Conservation (phyloP, 2,329 filamentous ascomycete genomes). For the Ceratocystis smalleyi region DNA sequence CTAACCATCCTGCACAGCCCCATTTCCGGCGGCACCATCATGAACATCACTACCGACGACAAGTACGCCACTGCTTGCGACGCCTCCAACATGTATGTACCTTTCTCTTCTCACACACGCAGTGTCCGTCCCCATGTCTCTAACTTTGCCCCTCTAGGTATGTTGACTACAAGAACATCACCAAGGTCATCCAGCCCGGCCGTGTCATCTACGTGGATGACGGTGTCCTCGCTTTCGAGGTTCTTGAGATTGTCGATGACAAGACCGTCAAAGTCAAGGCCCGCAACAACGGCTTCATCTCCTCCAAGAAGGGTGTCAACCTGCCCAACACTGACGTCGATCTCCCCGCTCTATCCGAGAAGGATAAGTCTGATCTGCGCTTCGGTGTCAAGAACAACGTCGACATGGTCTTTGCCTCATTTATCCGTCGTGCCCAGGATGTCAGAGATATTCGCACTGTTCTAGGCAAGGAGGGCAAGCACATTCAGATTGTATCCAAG, state of each 20-base stretch:
- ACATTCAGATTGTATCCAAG: slow-evolving; percentile 99
- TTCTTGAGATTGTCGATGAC: slow-evolving; percentile 72
- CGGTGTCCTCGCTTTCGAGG: slow-evolving; percentile 91
- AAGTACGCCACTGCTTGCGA: slow-evolving; percentile 72
- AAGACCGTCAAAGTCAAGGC: slow-evolving; percentile 75
- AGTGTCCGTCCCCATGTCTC: background rate
- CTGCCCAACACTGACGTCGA: slow-evolving; percentile 97
- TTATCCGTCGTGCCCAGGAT: slow-evolving; percentile 88
- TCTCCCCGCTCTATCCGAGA: slow-evolving; percentile 90
- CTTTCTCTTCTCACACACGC: background rate
- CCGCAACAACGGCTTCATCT: slow-evolving; percentile 97
- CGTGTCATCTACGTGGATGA: slow-evolving; percentile 97
- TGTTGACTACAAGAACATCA: slow-evolving; percentile 99
- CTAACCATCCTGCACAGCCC: slow-evolving; percentile 28
- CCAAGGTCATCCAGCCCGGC: slow-evolving; percentile 83
- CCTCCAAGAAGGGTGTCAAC: slow-evolving; percentile 98
- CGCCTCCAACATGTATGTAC: slow-evolving; percentile 76
- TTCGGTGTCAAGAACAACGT: slow-evolving; percentile 98
- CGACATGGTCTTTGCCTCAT: slow-evolving; percentile 98
- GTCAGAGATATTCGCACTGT: slow-evolving; percentile 85
- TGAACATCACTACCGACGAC: slow-evolving; percentile 96
- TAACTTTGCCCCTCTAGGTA: slow-evolving; percentile 43
- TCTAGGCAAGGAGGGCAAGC: slow-evolving; percentile 77
- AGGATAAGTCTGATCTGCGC: slow-evolving; percentile 83
- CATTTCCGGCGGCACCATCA: slow-evolving; percentile 63